Conservation (phyloP, 768 basidiomycete genomes). For the Suillus hirtellus region DNA sequence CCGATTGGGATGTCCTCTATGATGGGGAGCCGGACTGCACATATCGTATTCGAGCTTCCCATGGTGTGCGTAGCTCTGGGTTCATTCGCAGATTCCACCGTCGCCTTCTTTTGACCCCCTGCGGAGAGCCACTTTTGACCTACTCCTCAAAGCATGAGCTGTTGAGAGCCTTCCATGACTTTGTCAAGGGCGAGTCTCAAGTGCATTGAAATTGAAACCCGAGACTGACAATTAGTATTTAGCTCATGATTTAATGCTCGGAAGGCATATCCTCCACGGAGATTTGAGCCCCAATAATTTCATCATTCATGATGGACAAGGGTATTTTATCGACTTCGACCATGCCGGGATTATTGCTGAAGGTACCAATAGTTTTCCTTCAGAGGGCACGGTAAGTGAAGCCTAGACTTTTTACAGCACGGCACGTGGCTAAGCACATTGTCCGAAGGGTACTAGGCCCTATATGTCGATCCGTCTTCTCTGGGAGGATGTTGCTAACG, state of each 20-base stretch:
- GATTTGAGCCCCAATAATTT: background rate
- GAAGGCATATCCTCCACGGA: background rate
- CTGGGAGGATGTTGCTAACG: background rate
- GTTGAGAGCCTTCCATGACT: background rate
- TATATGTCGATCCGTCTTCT: background rate
- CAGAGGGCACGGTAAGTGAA: background rate
- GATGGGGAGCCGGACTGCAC: conserved; percentile 1
- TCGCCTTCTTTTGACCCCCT: background rate
- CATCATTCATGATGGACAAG: background rate
- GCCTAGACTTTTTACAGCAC: background rate
- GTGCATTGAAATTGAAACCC: background rate
- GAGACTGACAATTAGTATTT: background rate
- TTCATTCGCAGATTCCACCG: background rate
- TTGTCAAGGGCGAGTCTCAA: background rate
- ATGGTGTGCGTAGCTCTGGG: no score
- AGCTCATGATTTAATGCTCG: background rate
- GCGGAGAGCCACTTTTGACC: background rate
- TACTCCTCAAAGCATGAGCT: background rate
- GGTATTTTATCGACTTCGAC: background rate
- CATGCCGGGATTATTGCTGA: background rate
- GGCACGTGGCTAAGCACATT: background rate
- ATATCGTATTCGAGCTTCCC: background rate
- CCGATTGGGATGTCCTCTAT: background rate
- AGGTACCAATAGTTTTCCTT: background rate
- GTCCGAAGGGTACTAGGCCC: background rate